phyloP scores from a whole-genome alignment of 2,329 filamentous ascomycete genomes.

The Diaporthe helianthi region DNA sequence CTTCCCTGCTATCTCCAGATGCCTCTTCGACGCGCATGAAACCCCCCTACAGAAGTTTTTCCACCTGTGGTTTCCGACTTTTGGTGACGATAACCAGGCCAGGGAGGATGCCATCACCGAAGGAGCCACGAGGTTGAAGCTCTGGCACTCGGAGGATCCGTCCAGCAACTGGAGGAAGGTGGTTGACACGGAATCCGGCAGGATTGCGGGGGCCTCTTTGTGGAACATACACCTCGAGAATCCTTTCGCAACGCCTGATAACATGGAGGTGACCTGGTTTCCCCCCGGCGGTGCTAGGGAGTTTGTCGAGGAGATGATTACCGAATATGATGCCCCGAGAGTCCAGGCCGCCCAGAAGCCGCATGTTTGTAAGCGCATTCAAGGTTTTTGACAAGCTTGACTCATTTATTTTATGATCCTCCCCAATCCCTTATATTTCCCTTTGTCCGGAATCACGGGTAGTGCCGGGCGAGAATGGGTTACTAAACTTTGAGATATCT shows the following conservation, averaged over 20 bases:
- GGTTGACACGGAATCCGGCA: constrained; percentile 41
- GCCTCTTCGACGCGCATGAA: constrained; percentile 41
- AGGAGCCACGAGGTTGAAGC: constrained; percentile 34
- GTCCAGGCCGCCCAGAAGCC: constrained; percentile 4
- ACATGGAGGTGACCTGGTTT: constrained; percentile 42
- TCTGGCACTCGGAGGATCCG: constrained; percentile 40
- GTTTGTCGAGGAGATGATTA: constrained; percentile 37
- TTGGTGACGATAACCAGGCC: constrained; percentile 30
- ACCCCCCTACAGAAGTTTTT: constrained; percentile 40
- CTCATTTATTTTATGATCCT: background rate
- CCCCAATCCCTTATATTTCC: background rate
- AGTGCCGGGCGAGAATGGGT: too few species aligned
- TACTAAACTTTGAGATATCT: background rate
- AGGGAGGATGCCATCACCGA: constrained; percentile 3
- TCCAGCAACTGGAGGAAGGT: constrained; percentile 43
- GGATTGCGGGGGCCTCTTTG: constrained; percentile 40
- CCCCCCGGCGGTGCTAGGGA: constrained; percentile 39
- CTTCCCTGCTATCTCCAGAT: constrained; percentile 36
- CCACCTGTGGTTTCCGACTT: constrained; percentile 40
- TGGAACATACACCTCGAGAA: constrained; percentile 43
- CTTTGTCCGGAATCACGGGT: background rate
- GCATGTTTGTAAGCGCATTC: constrained; percentile 9
- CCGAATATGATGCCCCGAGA: constrained; percentile 16
- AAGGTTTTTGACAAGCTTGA: too few species aligned
- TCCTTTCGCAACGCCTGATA: constrained; percentile 37